Conservation (phyloP, 2,329 filamentous ascomycete genomes). For the Teratosphaeria destructans region DNA sequence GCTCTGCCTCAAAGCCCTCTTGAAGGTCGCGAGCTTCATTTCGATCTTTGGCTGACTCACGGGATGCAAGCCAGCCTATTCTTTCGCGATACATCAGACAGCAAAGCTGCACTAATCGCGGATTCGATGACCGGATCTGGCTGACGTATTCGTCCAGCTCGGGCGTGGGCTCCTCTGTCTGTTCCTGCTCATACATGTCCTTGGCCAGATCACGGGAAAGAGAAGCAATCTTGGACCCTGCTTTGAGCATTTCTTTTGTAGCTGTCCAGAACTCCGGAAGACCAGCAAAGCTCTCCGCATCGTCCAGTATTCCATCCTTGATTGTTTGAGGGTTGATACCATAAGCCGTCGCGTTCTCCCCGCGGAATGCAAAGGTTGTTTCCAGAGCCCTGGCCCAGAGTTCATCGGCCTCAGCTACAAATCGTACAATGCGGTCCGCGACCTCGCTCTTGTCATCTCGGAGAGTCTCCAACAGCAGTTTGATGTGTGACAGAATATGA, state of each 20-base stretch:
- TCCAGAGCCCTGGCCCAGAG: slow-evolving; percentile 57
- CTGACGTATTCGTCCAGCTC: slow-evolving; percentile 26
- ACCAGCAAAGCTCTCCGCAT: slow-evolving; percentile 50
- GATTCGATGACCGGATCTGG: slow-evolving; percentile 43
- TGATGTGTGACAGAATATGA: slow-evolving; percentile 12
- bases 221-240: slow-evolving; percentile 27
- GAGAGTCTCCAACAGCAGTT: slow-evolving; percentile 13
- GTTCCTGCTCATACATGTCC: slow-evolving; percentile 27
- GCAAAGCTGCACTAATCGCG: slow-evolving; percentile 46
- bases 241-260: slow-evolving; percentile 37
- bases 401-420: slow-evolving; percentile 59
- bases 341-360: slow-evolving; percentile 58
- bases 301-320: slow-evolving; percentile 32
- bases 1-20: slow-evolving; percentile 30
- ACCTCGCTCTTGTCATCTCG: slow-evolving; percentile 9
- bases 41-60: slow-evolving; percentile 38
- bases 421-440: slow-evolving; percentile 35
- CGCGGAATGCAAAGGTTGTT: slow-evolving; percentile 59
- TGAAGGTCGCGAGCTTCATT: slow-evolving; percentile 41
- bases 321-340: slow-evolving; percentile 60
- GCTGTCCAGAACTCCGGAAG: slow-evolving; percentile 84
- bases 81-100: slow-evolving; percentile 52
- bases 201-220: slow-evolving; percentile 32
- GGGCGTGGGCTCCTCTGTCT: slow-evolving; percentile 17
- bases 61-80: slow-evolving; percentile 46